Evolutionary conservation across 2,329 filamentous ascomycete species (phyloP), one percentile per base, ranked within the genome.

Genomic region (Venturia pyrina): DNA sequence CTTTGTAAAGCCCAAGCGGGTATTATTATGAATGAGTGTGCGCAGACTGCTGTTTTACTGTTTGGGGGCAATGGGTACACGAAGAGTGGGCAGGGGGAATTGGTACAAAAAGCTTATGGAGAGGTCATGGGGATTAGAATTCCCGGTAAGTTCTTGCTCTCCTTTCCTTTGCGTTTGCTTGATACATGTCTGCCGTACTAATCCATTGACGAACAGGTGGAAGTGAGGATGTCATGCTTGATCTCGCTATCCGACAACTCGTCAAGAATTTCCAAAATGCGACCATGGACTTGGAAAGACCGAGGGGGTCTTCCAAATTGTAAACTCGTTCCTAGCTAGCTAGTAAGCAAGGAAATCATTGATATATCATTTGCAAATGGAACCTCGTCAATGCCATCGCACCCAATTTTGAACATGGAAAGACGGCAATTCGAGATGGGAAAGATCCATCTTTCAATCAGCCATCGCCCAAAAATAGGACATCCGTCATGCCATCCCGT

Each of bases 1-100:
- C 77, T 90, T 73, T 83, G 84, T 17, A 92, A 93, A 76, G 89
- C 89, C 0, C 86, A 90, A 71, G 82, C 85, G 0, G 89, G 86
- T 1, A 87, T 89, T 69, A 87, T 91, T 15, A 70, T 91, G 57
- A 87, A 89, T 68, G 87, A 89, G 73, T 89, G 87, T 72, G 87
- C 88, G 3, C 83, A 87, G 70, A 85, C 82, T 65, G 87, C 89
- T 0, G 83, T 90, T 60, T 74, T 91, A 65, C 75, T 92, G 32
- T 91, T 91, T 73, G 89, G 89, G 3, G 89, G 89, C 1, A 89
- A 88, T 72, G 89, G 89, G 0, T 90, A 85, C 70, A 90, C 89
- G 0, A 82, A 82, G 68, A 83, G 81, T 15, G 89, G 89, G 0
- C 85, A 88, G 74, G 89, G 89, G 24, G 88, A 90, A 75, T 77